Evolutionary conservation across 2,329 filamentous ascomycete genomes (phyloP), one percentile per base, ranked within the genome.

Genomic region (Shiraia sp.): DNA sequence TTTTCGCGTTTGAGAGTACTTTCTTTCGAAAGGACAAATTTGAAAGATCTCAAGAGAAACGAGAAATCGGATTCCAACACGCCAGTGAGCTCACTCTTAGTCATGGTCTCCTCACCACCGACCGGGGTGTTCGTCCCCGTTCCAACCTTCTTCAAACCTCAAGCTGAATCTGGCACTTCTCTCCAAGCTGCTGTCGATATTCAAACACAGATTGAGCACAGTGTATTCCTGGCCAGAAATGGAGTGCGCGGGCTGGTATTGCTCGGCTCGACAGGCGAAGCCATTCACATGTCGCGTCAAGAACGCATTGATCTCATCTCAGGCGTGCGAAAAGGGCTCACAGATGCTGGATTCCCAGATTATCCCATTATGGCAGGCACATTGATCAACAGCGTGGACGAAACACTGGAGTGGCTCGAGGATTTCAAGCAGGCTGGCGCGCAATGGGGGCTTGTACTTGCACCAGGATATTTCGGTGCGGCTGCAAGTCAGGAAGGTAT

Each of bases 331-430:
- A 72, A 76, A 51, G 79, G 75, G 6, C 72, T 86, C 25, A 73
- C 78, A 42, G 71, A 74, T 36, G 79, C 75, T 3, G 81, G 81
- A 2, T 83, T 76, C 64, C 67, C 71, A 10, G 74, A 80, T 55
- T 80, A 82, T 45, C 81, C 81, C 1, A 75, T 86, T 48, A 82
- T 86, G 63, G 79, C 78, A 1, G 82, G 83, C 9, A 83, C 81
- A 1, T 73, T 82, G 26, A 79, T 80, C 12, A 80, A 85, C 61
- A 80, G 78, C 38, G 72, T 86, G 15, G 80, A 82, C 27, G 83
- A 84, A 63, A 81, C 79, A 1, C 63, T 85, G 5, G 75, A 79
- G 52, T 75, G 80, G 69, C 72, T 85, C 32, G 65, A 73, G 30
- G 79, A 78, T 40, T 79, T 79, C 33, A 73, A 76, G 50, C 74